These are phyloP conservation scores for Ascochyta clinopodiicola DNA, from an alignment of 2,329 filamentous ascomycete genomes.

Conservation along the genomic window DNA sequence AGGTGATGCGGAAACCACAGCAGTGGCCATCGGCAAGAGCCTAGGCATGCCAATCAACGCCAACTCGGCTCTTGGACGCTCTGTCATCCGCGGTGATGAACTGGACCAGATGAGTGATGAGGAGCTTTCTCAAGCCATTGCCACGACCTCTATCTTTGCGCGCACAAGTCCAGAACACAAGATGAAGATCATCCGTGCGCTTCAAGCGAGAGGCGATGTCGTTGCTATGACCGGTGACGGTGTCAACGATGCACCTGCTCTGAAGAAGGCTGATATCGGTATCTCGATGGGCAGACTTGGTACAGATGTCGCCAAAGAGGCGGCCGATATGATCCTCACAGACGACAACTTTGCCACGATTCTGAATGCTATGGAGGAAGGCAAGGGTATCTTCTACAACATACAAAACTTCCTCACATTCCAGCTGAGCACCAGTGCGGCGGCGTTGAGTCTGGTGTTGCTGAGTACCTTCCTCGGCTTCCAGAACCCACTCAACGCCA, in stretches of 20 bases:
- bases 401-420: conserved; percentile 99
- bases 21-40: conserved; percentile 89
- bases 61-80: conserved; percentile 64
- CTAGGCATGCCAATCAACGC: conserved; percentile 88
- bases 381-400: conserved; percentile 99
- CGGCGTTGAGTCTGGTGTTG: conserved; percentile 87
- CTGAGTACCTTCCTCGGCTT: conserved; percentile 92
- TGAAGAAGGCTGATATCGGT: conserved; percentile 97
- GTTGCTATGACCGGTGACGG: conserved; percentile 99
- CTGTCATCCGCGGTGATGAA: conserved; percentile 86
- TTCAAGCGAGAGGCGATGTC: conserved; percentile 92
- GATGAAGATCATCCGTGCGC: conserved; percentile 90
- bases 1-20: conserved; percentile 93
- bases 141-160: conserved; percentile 91
- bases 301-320: conserved; percentile 96
- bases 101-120: conserved; percentile 90
- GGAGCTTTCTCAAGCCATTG: conserved; percentile 83
- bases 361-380: conserved; percentile 93
- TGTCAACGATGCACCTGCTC: conserved; percentile 93
- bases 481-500: conserved; percentile 94
- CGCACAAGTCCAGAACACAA: conserved; percentile 97
- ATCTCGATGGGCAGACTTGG: conserved; percentile 96
- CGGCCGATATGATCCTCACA: conserved; percentile 90
- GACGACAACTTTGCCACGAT: conserved; percentile 93
- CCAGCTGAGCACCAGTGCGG: conserved; percentile 95